Conservation (phyloP, 2,329 filamentous ascomycete species). For the Phialocephala subalpina region DNA sequence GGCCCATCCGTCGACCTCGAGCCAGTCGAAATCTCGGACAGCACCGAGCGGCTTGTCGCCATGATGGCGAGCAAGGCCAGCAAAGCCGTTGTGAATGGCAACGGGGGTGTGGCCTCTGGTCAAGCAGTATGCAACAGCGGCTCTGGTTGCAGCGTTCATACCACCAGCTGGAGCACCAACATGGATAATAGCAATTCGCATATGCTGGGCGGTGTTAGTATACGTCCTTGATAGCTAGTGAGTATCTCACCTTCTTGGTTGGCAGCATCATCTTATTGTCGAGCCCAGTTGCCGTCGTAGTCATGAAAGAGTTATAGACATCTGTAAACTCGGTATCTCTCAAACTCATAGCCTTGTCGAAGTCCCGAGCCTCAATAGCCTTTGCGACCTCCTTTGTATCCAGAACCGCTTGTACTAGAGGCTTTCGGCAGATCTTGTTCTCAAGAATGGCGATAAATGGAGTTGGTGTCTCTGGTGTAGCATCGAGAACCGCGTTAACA, state of each 20-base stretch:
- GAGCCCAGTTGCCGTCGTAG: conserved; percentile 85
- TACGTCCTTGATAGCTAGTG: background rate
- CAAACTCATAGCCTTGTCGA: conserved; percentile 84
- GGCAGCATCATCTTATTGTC: conserved; percentile 71
- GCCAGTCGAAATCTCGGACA: conserved; percentile 87
- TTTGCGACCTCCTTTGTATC: conserved; percentile 85
- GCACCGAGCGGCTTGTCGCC: conserved; percentile 81
- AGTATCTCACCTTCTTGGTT: conserved; percentile 69
- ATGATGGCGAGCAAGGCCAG: conserved; percentile 91
- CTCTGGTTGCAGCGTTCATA: conserved; percentile 96
- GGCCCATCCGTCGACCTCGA: conserved; percentile 94
- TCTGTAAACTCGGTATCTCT: conserved; percentile 94
- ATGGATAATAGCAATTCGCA: conserved; percentile 96
- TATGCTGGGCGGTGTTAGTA: conserved; percentile 63
- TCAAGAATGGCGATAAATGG: conserved; percentile 97
- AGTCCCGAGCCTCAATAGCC: conserved; percentile 86
- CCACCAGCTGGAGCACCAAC: conserved; percentile 96
- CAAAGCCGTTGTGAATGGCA: conserved; percentile 96
- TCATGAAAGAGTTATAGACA: conserved; percentile 88
- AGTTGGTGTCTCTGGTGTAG: conserved; percentile 86
- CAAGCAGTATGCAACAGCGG: conserved; percentile 91
- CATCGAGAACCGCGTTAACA: conserved; percentile 89
- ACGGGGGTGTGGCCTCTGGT: conserved; percentile 91
- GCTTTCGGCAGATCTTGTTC: conserved; percentile 94
- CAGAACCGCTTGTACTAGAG: conserved; percentile 86